Base-by-base conservation (phyloP, 2,329 filamentous ascomycete species). In the Colletotrichum musae region DNA sequence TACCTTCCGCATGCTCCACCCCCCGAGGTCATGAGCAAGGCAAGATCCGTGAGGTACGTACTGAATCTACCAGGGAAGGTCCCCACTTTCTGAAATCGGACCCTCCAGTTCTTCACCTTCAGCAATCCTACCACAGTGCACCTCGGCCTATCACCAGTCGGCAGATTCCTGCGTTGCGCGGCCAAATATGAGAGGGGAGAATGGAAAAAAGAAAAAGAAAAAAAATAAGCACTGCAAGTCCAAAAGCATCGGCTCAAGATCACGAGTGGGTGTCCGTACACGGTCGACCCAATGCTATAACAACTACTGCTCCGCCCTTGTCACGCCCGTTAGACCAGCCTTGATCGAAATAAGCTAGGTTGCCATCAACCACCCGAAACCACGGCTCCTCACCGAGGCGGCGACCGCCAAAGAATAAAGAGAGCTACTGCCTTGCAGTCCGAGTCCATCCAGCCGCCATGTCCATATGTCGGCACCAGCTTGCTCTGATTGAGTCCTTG, bases 81-180 rank as follows among this genome's bases (percentile, higher is more conserved):
- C 56, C 51, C 67, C 66, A 61, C 62, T 58, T 47, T 66, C 50
- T 32, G 41, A 43, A 36, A 43, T 24, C 66, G 56, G 62, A 59
- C 54, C 66, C 66, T 69, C 56, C 57, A 61, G 62, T 66, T 66
- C 63, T 53, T 60, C 43, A 18, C 28, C 41, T 51, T 24, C 21
- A 24, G 21, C 24, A 43, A 45, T 28, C 39, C 62, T 61, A 61
- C 21, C 21, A 24, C 21, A 24, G 21, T 24, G 21, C 56, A 60
- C 62, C 67, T 67, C 67, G 62, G 51, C 67, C 62, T 61, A 57
- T 70, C 63, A 67, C 39, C 45, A 67, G 18, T 70, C 45, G 56
- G 62, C 56, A 67, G 62, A 66, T 67, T 52, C 18, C 7, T 32
- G 58, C 16, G 15, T 36, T 39, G 43, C 54, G 21, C 41, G 9